Base-by-base conservation (phyloP, 1,284 basidiomycete species). In the Entoloma clypeatum region DNA sequence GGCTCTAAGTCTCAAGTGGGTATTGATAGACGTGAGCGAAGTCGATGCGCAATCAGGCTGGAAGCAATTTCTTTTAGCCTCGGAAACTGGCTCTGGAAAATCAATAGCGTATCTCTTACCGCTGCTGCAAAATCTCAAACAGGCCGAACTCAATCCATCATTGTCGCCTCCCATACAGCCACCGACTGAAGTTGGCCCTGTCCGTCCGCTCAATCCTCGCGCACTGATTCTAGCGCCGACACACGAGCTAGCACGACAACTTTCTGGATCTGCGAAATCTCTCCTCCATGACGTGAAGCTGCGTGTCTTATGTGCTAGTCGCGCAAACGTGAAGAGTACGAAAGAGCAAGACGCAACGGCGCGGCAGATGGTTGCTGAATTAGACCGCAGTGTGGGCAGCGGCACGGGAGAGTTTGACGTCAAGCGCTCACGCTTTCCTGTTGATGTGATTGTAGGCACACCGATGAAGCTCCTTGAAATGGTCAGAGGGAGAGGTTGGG, bases 11-110 rank as follows among this genome's bases (percentile, higher is more conserved):
- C 61, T 90, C 13, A 75, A 79, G 47, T 88, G 57, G 63, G 53
- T 61, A 30, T 38, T 62, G 27, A 48, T 45, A 39, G 44, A 47
- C 11, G 39, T 45, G 13, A 33, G 32, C 19, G 33, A 49, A 7
- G 48, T 50, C 21, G 28, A 45, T 10, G 18, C 37, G 11, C 44
- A 48, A 7, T 43, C 44, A 16, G 42, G 41, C 4, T 78, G 74
- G 65, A 69, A 67, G 32, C 71, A 85, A 52, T 80, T 72, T 46
- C 71, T 93, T 7, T 71, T 94, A 1, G 90, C 88, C 0, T 83
- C 86, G 0, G 91, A 93, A 62, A 93, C 91, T 0, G 91, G 91
- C 6, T 90, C 87, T 0, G 91, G 91, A 1, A 94, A 94, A 66
- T 90, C 86, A 3, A 74, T 92, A n/a, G 90, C 91, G 1, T 93